Percentiles rank a stretch among this genome's conserved stretches.
These are phyloP conservation scores for Breviolum minutum DNA, from an alignment of 73 alveolate species.

Conservation along the genomic window DNA sequence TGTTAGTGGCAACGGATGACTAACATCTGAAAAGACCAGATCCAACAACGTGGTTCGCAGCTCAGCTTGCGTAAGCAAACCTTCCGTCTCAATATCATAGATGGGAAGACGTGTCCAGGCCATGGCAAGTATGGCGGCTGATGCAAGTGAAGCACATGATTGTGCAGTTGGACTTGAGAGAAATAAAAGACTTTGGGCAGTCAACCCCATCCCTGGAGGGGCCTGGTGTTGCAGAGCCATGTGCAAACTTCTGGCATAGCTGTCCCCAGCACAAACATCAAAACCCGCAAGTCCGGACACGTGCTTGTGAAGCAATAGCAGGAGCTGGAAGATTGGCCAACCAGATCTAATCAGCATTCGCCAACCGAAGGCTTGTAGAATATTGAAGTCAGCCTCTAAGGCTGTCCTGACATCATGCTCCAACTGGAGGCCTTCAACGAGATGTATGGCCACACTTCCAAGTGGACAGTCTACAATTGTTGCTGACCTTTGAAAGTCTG, in stretches of 20 bases:
- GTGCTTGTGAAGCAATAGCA: conserved; percentile 61
- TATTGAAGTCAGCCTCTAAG: conserved; percentile 2
- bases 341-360: conserved; percentile 39
- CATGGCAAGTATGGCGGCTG: conserved; percentile 71
- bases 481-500: neutral
- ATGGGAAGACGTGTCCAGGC: conserved; percentile 80
- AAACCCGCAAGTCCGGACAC: neutral
- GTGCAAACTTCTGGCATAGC: conserved; percentile 22
- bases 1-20: conserved; percentile 37
- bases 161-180: neutral
- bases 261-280: conserved; percentile 3
- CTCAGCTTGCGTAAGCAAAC: conserved; percentile 26
- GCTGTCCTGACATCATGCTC: neutral
- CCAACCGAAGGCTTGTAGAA: conserved; percentile 58
- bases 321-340: conserved; percentile 90
- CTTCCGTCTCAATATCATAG: conserved; percentile 68
- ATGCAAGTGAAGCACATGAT: conserved; percentile 37
- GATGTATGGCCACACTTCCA: conserved; percentile 47
- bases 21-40: conserved; percentile 4
- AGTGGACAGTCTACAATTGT: conserved; percentile 5
- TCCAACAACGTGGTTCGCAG: neutral
- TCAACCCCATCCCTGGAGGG: conserved; percentile 33
- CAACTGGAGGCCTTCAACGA: neutral
- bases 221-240: conserved; percentile 46
- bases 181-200: conserved; percentile 45